Percentiles rank a stretch among this genome's conserved stretches.
Evolutionary conservation across 768 basidiomycete genomes (phyloP).

Genomic region (Suillus brevipes): DNA sequence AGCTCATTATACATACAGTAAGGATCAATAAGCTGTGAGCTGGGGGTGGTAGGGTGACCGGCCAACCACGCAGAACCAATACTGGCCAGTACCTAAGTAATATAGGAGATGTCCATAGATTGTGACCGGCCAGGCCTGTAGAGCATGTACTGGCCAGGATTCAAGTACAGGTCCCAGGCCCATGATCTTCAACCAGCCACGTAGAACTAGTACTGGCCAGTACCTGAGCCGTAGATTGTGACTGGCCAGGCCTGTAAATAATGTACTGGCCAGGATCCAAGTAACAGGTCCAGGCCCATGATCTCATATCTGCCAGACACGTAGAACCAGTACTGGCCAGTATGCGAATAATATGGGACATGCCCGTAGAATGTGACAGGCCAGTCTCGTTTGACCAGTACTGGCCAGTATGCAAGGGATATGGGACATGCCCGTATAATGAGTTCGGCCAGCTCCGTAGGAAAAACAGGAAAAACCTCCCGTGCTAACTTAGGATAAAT

Average conservation of each 20-base stretch:
- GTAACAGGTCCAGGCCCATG: neutral
- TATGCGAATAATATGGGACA: fast-evolving
- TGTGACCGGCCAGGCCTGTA: neutral
- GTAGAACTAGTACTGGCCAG: neutral
- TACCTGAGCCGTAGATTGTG: neutral
- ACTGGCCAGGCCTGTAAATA: neutral
- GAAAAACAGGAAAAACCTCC: no score
- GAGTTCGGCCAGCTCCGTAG: no score
- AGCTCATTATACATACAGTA: no score
- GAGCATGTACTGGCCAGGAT: neutral
- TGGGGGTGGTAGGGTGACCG: no score
- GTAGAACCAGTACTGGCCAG: neutral
- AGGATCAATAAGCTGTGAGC: no score
- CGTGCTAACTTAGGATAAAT: no score
- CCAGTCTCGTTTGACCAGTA: neutral
- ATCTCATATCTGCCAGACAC: neutral
- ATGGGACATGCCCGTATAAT: neutral
- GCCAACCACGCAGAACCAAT: neutral
- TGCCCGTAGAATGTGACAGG: neutral
- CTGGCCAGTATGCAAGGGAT: neutral
- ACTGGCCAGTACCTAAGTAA: neutral
- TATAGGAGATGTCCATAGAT: no score
- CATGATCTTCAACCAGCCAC: neutral
- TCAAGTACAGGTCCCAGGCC: neutral
- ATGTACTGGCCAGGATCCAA: neutral